Base-by-base conservation (phyloP, 148 eudicot genomes). In the Beta vulgaris region DNA sequence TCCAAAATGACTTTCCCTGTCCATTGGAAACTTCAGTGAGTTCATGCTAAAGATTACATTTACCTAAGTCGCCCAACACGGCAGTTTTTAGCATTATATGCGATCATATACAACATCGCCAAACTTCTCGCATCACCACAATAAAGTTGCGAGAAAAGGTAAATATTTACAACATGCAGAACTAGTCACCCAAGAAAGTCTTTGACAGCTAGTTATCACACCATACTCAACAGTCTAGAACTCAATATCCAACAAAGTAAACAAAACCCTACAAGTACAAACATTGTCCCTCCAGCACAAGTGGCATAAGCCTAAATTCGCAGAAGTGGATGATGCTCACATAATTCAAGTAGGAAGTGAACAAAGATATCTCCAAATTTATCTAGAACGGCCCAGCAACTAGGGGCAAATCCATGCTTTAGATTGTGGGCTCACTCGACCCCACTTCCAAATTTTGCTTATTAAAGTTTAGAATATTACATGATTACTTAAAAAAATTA, bases 1-100 rank as follows among this genome's bases (percentile, higher is more conserved):
- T 92, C 92, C 83, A 92, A 40, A 31, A 92, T 87, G 3, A 88
- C 84, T 75, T 90, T 87, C 71, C 92, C 94, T 90, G 92, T 78
- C 18, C 54, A 68, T 26, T 57, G 23, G 46, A 8, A 28, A 49
- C 4, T 26, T 0, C 15, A n/a, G 44, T 79, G 39, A 79, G 77
- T 26, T 44, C 26, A 55, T 6, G 19, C 34, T 2, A 18, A 21
- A 36, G 69, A 28, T 61, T 61, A 32, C 3, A 26, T 11, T 10
- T 59, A 11, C 66, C n/a, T n/a, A 34, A 61, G 66, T 3, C 11
- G 16, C 68, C 44, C 36, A 36, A 37, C n/a, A 19, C 15, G 3
- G 44, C 68, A 62, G 42, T 35, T 32, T 62, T 12, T 35, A 15
- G 25, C 10, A 35, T 35, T 21, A 62, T 19, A 62, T 60, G 19